These are phyloP conservation scores for Aspergillus cristatus DNA, from an alignment of 495 filamentous ascomycete genomes.

Conservation along the genomic window DNA sequence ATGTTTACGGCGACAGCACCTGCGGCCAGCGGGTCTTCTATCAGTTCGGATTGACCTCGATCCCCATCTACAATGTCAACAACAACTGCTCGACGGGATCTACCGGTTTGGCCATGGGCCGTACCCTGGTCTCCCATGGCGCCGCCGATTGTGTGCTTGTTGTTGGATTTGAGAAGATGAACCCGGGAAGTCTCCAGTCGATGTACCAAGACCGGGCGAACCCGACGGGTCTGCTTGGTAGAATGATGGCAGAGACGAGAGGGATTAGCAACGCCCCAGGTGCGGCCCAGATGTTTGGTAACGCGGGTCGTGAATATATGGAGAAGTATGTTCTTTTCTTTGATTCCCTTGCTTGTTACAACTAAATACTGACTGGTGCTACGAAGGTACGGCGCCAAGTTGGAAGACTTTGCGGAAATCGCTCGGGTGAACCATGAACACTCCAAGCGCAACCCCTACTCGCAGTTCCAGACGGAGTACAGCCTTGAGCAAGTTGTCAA, in stretches of 20 bases:
- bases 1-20: conserved; percentile 92
- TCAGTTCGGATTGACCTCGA: conserved; percentile 94
- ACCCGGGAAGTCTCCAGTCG: conserved; percentile 69
- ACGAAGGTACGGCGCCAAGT: conserved; percentile 64
- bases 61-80: conserved; percentile 95
- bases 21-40: conserved; percentile 97
- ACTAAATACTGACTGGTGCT: conserved; percentile 9
- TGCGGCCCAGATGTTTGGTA: conserved; percentile 91
- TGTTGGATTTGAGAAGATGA: conserved; percentile 98
- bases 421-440: conserved; percentile 91
- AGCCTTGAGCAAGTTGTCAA: conserved; percentile 75
- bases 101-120: conserved; percentile 77
- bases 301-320: conserved; percentile 91
- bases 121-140: conserved; percentile 70
- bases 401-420: conserved; percentile 92
- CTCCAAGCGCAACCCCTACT: conserved; percentile 88
- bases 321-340: conserved; percentile 55
- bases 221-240: conserved; percentile 59
- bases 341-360: conserved; percentile 1
- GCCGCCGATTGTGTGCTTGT: conserved; percentile 81
- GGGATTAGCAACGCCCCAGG: conserved; percentile 73
- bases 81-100: conserved; percentile 96
- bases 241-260: conserved; percentile 75
- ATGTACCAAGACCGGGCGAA: conserved; percentile 73
- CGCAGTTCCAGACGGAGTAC: conserved; percentile 90